Evolutionary conservation across 202 grass and related monocot genomes (phyloP).

Genomic region (Schoenoplectus tabernaemontani): DNA sequence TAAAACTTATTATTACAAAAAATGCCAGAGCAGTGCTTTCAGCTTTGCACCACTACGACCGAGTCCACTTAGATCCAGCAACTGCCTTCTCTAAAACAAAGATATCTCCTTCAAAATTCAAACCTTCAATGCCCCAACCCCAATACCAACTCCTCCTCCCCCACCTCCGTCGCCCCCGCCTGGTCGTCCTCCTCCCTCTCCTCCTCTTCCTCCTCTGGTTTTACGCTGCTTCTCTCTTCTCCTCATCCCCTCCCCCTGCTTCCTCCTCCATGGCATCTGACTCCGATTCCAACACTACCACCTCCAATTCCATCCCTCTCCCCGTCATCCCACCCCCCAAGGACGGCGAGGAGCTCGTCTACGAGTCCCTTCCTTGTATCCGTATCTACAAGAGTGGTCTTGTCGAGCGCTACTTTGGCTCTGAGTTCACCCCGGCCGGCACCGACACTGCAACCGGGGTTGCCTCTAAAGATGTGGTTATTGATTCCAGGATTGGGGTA

Average conservation of each 20-base stretch:
- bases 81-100: background rate
- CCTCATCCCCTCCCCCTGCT: background rate
- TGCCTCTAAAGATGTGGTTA: constrained; percentile 37
- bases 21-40: no score
- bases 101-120: background rate
- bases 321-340: constrained; percentile 22
- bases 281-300: background rate
- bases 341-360: constrained; percentile 38
- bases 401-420: constrained; percentile 52
- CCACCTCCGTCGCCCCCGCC: constrained; percentile 15
- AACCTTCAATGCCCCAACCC: constrained; percentile 10
- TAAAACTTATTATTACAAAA: no score
- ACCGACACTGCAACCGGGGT: constrained; percentile 39
- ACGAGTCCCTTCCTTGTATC: constrained; percentile 63
- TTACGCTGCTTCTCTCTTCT: constrained; percentile 12
- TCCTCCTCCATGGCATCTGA: background rate
- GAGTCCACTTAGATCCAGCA: no score
- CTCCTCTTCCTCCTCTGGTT: constrained; percentile 21
- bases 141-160: background rate
- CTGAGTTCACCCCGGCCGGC: constrained; percentile 36
- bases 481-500: constrained; percentile 29
- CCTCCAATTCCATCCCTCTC: constrained; percentile 9
- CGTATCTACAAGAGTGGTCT: constrained; percentile 58
- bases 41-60: no score
- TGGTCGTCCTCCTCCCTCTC: constrained; percentile 12